phyloP scores from a whole-genome alignment of 2,329 filamentous ascomycete genomes.

The Fusarium decemcellulare region DNA sequence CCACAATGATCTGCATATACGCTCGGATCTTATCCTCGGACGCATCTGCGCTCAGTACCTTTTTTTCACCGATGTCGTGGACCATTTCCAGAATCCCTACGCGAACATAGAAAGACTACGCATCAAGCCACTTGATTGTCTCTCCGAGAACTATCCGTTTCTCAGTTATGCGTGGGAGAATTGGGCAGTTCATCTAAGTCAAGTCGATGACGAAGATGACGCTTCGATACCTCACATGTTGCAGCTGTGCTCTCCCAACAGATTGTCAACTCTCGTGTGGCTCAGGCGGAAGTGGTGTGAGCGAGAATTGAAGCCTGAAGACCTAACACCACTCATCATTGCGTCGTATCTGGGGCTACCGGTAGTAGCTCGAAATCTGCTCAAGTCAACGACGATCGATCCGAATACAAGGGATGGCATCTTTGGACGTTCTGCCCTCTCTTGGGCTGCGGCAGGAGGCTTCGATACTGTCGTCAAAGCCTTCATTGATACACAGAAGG shows the following conservation, averaged over 20 bases:
- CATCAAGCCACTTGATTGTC: not conserved
- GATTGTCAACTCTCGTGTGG: not conserved
- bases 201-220: not conserved
- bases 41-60: not conserved
- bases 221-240: not conserved
- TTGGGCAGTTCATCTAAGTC: conserved; percentile 1
- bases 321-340: not conserved
- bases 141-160: conserved; percentile 1
- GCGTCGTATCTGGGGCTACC: not conserved
- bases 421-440: conserved; percentile 1
- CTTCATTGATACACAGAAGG: not conserved
- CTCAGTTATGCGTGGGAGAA: conserved; percentile 7
- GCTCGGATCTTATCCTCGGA: not conserved
- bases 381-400: not conserved
- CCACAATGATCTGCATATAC: not conserved
- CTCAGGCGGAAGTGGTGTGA: not conserved
- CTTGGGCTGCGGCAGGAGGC: not conserved
- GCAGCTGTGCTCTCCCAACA: not conserved
- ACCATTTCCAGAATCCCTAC: not conserved
- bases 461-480: not conserved
- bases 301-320: not conserved
- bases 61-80: not conserved
- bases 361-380: not conserved
- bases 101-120: not conserved
- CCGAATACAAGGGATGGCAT: not conserved